These are phyloP conservation scores for Neoboletus magnificus DNA, from an alignment of 768 basidiomycete genomes.

Conservation along the genomic window DNA sequence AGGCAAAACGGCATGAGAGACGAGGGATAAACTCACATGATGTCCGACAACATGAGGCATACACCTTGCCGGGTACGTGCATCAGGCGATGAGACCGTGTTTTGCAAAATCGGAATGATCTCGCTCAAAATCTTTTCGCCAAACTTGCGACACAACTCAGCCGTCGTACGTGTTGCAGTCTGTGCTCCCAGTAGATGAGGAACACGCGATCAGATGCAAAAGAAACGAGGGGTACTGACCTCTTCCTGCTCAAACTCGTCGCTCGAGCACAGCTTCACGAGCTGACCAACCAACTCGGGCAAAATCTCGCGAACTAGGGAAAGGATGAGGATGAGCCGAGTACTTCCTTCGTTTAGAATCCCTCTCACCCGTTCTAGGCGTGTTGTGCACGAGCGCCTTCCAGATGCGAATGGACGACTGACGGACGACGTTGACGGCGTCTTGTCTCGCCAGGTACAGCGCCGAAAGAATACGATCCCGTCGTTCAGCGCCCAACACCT, in stretches of 20 bases:
- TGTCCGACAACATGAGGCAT: slow-evolving; percentile 81
- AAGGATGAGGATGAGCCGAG: neutral
- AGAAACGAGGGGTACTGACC: slow-evolving; percentile 38
- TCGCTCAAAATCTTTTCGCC: slow-evolving; percentile 88
- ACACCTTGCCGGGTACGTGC: slow-evolving; percentile 75
- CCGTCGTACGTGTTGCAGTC: slow-evolving; percentile 86
- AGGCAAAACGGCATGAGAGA: too few relatives aligned
- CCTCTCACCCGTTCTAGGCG: slow-evolving; percentile 75
- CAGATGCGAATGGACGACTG: slow-evolving; percentile 93
- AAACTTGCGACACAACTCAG: slow-evolving; percentile 91
- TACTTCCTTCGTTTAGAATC: neutral
- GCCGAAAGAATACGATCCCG: slow-evolving; percentile 89
- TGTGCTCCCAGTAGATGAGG: neutral
- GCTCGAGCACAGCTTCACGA: slow-evolving; percentile 74
- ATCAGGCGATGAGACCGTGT: slow-evolving; percentile 59
- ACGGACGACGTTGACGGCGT: slow-evolving; percentile 83
- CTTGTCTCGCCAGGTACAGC: slow-evolving; percentile 91
- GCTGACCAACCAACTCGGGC: slow-evolving; percentile 74
- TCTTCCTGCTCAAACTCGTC: slow-evolving; percentile 87
- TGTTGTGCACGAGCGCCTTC: slow-evolving; percentile 97
- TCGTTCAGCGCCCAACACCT: slow-evolving; percentile 84
- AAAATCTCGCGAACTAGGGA: slow-evolving; percentile 80
- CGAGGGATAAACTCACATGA: slow-evolving; percentile 58
- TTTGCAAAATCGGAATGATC: slow-evolving; percentile 74
- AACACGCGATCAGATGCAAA: neutral